A percentile compares a stretch with the other conserved stretches of the same genome.
These are phyloP conservation scores for Neonectria sp. DNA, from an alignment of 2,329 filamentous ascomycete genomes.

Conservation along the genomic window DNA sequence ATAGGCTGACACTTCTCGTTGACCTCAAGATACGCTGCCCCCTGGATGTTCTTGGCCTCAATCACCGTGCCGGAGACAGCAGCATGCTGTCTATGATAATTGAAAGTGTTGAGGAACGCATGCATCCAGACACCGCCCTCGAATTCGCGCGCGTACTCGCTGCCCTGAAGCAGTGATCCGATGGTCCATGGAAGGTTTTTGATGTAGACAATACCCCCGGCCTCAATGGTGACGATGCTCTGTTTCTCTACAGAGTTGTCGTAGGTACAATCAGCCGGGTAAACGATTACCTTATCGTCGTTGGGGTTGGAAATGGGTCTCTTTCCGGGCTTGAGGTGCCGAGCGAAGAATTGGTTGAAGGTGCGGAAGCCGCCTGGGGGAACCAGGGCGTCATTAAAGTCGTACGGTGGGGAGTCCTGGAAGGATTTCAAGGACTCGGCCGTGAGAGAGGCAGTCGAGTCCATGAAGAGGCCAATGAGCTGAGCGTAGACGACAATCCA, in stretches of 20 bases:
- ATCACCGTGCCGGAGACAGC: constrained; percentile 56
- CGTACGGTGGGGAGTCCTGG: constrained; percentile 49
- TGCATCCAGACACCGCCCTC: constrained; percentile 59
- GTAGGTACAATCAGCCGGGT: constrained; percentile 56
- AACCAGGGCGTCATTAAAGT: constrained; percentile 49
- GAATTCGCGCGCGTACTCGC: constrained; percentile 51
- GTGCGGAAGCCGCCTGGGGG: constrained; percentile 52
- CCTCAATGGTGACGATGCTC: constrained; percentile 44
- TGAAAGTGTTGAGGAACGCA: constrained; percentile 55
- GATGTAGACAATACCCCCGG: constrained; percentile 49
- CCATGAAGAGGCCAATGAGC: constrained; percentile 54
- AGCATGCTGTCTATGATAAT: constrained; percentile 61
- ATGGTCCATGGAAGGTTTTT: constrained; percentile 58
- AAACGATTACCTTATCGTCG: constrained; percentile 50
- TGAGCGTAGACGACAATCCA: constrained; percentile 58
- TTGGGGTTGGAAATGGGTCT: constrained; percentile 49
- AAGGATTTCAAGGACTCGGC: constrained; percentile 51
- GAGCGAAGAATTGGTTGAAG: constrained; percentile 60
- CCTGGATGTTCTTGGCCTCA: constrained; percentile 56
- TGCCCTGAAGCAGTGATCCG: constrained; percentile 52
- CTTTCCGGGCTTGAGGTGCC: constrained; percentile 52
- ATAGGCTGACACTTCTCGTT: constrained; percentile 34
- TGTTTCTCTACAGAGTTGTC: constrained; percentile 42
- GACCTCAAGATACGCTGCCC: constrained; percentile 56
- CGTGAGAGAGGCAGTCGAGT: constrained; percentile 52